phyloP scores from a whole-genome alignment of 192 early-diverging fungal species.

The Coemansia sp. region DNA sequence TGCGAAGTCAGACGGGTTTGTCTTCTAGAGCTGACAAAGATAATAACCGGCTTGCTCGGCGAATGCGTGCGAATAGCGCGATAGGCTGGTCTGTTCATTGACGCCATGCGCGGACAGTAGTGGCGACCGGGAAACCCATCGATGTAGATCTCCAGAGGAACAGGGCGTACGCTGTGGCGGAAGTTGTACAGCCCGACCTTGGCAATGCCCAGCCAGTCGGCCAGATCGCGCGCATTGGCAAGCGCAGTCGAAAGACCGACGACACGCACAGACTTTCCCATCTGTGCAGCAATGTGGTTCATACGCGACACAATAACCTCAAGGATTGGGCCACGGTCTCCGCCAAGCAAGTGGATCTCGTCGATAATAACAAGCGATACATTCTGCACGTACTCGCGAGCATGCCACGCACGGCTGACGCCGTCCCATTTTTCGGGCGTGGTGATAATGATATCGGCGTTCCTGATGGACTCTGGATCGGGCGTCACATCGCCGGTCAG shows the following conservation, averaged over 20 bases:
- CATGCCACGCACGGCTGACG: constrained; percentile 89
- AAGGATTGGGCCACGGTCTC: constrained; percentile 94
- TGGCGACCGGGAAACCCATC: constrained; percentile 96
- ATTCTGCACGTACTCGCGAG: constrained; percentile 81
- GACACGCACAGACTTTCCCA: constrained; percentile 74
- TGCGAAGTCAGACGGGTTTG: constrained; percentile 96
- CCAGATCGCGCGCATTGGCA: constrained; percentile 94
- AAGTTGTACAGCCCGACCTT: constrained; percentile 93
- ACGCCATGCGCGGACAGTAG: constrained; percentile 97
- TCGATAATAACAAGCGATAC: constrained; percentile 96
- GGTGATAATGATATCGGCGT: constrained; percentile 95
- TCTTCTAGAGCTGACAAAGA: constrained; percentile 97
- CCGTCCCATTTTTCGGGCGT: constrained; percentile 99
- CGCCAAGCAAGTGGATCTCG: constrained; percentile 96
- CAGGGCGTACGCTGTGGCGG: constrained; percentile 93
- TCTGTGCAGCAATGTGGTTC: constrained; percentile 92
- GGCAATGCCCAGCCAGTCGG: constrained; percentile 93
- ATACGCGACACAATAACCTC: constrained; percentile 98
- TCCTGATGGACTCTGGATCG: constrained; percentile 80
- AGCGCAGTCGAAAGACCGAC: constrained; percentile 95
- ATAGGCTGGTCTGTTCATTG: constrained; percentile 99
- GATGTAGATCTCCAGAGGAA: constrained; percentile 96
- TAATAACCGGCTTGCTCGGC: constrained; percentile 88
- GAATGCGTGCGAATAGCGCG: constrained; percentile 93
- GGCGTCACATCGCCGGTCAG: constrained; percentile 96